A percentile compares a stretch with the other conserved stretches of the same genome.
Conservation (phyloP, 495 filamentous ascomycete species). For the Astrothelium subdiscretum region DNA sequence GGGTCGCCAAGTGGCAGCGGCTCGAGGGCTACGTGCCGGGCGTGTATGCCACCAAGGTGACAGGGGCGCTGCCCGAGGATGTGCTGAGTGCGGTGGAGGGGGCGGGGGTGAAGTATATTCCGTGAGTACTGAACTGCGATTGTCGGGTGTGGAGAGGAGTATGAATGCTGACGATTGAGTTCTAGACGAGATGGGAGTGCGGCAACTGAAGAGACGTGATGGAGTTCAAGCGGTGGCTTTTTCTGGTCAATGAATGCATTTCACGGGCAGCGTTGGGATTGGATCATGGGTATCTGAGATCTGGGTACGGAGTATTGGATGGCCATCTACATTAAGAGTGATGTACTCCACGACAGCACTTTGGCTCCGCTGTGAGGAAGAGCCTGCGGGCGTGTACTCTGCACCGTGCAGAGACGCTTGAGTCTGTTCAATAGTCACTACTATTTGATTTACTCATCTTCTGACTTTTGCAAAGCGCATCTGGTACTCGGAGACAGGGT, state of each 20-base stretch:
- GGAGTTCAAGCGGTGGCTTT: background rate
- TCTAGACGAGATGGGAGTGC: slow-evolving; percentile 41
- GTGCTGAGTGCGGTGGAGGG: slow-evolving; percentile 23
- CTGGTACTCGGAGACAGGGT: no score
- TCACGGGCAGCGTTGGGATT: background rate
- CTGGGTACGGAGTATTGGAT: no score
- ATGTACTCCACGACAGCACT: no score
- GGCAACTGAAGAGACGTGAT: slow-evolving; percentile 11
- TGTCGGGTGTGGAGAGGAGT: background rate
- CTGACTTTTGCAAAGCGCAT: no score
- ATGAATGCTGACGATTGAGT: background rate
- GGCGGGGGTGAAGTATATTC: slow-evolving; percentile 29
- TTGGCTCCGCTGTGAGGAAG: no score
- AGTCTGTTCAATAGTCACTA: no score
- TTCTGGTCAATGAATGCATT: background rate
- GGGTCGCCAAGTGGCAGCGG: slow-evolving; percentile 94
- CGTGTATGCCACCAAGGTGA: slow-evolving; percentile 88
- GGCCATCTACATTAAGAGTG: no score
- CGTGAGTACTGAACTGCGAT: slow-evolving; percentile 23
- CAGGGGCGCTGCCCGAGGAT: slow-evolving; percentile 43
- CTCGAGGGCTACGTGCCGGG: slow-evolving; percentile 75
- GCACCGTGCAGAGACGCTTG: no score
- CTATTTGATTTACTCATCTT: no score
- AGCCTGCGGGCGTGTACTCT: no score
- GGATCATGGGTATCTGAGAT: no score